phyloP scores from a whole-genome alignment of 2,329 filamentous ascomycete genomes.

The Polytolypa hystricis region DNA sequence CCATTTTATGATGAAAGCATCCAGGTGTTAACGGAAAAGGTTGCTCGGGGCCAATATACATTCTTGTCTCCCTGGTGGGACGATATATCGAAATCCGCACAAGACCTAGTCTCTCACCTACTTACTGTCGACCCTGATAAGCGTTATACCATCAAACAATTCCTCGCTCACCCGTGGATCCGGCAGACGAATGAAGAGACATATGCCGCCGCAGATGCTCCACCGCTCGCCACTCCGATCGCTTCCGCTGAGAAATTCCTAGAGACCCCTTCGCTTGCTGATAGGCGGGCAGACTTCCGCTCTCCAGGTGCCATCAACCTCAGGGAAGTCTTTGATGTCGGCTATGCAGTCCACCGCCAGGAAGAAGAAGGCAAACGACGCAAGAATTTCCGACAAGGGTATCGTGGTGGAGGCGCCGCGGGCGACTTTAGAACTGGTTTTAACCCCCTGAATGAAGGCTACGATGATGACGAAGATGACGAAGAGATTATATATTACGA shows the following conservation, averaged over 20 bases:
- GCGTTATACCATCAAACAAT: conserved; percentile 85
- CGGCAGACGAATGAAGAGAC: conserved; percentile 58
- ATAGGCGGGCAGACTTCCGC: conserved; percentile 78
- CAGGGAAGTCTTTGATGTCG: conserved; percentile 93
- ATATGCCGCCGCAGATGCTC: conserved; percentile 55
- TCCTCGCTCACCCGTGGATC: conserved; percentile 92
- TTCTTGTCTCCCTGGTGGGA: conserved; percentile 99
- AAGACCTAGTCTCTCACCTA: conserved; percentile 87
- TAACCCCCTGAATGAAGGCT: conserved; percentile 54
- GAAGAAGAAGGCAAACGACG: conserved; percentile 90
- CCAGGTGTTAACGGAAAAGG: conserved; percentile 92
- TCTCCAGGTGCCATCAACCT: conserved; percentile 91
- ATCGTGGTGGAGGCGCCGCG: conserved; percentile 42
- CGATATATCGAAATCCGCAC: conserved; percentile 87
- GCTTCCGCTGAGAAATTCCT: conserved; percentile 44
- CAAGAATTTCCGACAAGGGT: conserved; percentile 67
- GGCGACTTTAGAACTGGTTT: conserved; percentile 52
- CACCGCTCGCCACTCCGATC: conserved; percentile 59
- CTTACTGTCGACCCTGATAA: conserved; percentile 91
- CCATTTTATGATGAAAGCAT: conserved; percentile 99
- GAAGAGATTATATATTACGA: conserved; percentile 38
- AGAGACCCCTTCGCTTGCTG: conserved; percentile 44
- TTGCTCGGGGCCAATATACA: conserved; percentile 90
- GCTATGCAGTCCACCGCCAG: conserved; percentile 93
- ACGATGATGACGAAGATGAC: conserved; percentile 56